phyloP scores from a whole-genome alignment of 768 basidiomycete species.

The Boletellus emodensis region DNA sequence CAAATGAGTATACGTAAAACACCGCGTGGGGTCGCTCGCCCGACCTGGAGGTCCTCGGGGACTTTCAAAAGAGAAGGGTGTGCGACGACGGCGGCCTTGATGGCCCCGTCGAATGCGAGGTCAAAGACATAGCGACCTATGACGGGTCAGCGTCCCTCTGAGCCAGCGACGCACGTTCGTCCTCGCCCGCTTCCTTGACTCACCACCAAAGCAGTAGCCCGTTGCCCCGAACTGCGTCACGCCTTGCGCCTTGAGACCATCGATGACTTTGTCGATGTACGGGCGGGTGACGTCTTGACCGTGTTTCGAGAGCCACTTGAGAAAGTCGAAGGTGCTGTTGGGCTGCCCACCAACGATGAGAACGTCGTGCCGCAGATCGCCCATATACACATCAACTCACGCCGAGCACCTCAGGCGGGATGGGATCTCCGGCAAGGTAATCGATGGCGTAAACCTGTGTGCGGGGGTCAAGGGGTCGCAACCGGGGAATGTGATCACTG shows the following conservation, averaged over 20 bases:
- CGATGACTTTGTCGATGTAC: conserved; percentile 51
- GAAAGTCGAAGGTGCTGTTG: conserved; percentile 21
- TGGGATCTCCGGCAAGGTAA: conserved; percentile 28
- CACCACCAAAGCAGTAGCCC: conserved; percentile 71
- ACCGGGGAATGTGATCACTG: not conserved
- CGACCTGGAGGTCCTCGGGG: conserved; percentile 53
- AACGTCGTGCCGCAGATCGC: not conserved
- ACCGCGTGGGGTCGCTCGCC: not conserved
- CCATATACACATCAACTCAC: conserved; percentile 1
- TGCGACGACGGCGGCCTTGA: conserved; percentile 37
- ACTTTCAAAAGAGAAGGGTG: conserved; percentile 46
- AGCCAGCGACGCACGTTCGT: not conserved
- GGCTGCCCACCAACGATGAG: not conserved
- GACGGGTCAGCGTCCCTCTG: conserved; percentile 7
- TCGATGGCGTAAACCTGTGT: conserved; percentile 23
- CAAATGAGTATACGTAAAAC: not conserved
- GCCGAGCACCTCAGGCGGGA: conserved; percentile 13
- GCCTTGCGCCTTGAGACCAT: conserved; percentile 54
- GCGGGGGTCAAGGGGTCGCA: not conserved
- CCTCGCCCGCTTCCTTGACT: conserved; percentile 2
- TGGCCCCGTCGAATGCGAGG: conserved; percentile 39
- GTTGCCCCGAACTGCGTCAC: conserved; percentile 55
- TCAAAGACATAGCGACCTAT: conserved; percentile 41
- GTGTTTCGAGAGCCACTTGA: conserved; percentile 41
- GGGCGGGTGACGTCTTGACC: conserved; percentile 40